A percentile compares a stretch with the other conserved stretches of the same genome.
These are phyloP conservation scores for Dacryopinax primogenitus DNA, from an alignment of 768 basidiomycete species.

Conservation along the genomic window DNA sequence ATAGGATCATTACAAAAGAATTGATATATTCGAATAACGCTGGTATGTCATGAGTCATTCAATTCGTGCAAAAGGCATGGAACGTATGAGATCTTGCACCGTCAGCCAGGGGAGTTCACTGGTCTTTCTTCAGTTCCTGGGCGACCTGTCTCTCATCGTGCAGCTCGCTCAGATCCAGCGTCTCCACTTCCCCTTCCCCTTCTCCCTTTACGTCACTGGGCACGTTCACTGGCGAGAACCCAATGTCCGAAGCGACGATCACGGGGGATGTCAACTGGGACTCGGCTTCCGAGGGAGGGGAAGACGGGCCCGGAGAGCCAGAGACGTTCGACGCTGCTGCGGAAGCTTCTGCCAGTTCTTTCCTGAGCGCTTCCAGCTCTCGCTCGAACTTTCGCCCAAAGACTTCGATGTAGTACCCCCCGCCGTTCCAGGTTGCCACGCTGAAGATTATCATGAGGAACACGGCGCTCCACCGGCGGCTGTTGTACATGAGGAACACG, in stretches of 20 bases:
- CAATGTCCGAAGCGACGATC: neutral
- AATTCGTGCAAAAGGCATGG: neutral
- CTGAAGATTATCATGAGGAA: conserved; percentile 72
- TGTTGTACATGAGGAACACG: conserved; percentile 70
- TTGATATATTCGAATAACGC: neutral
- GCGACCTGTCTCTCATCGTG: neutral
- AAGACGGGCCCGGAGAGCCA: conserved; percentile 11
- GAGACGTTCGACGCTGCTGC: conserved; percentile 17
- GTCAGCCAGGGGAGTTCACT: neutral
- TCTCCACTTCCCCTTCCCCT: neutral
- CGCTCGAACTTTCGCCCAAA: conserved; percentile 97
- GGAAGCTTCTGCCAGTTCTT: conserved; percentile 65
- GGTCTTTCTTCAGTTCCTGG: neutral
- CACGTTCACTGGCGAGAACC: neutral
- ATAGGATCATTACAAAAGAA: neutral
- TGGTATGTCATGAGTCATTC: neutral
- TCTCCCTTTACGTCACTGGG: neutral
- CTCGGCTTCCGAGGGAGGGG: conserved; percentile 12
- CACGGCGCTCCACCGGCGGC: conserved; percentile 56
- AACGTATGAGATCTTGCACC: neutral
- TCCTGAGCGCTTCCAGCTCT: conserved; percentile 78
- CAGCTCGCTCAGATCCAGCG: conserved; percentile 6
- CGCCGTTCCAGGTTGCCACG: conserved; percentile 92
- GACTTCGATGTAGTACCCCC: conserved; percentile 90
- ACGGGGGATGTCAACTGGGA: neutral